Percentiles rank a stretch among this genome's conserved stretches.
phyloP scores from a whole-genome alignment of 2,329 filamentous ascomycete species.

The Arthrobotrys megalospora region DNA sequence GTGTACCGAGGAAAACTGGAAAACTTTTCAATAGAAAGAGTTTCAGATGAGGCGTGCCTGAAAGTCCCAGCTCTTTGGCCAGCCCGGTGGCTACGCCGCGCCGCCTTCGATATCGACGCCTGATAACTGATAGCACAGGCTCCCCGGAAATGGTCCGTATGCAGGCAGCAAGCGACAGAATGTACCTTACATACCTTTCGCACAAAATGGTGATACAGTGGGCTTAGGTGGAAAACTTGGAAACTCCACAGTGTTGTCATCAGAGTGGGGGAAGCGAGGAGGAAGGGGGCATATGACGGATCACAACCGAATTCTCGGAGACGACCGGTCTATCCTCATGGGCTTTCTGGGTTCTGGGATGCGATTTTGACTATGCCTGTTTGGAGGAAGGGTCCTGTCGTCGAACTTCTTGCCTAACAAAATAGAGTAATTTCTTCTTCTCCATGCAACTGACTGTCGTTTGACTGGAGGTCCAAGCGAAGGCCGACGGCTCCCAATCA shows the following conservation, averaged over 20 bases:
- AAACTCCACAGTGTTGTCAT: conserved; percentile 36
- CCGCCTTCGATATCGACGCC: conserved; percentile 26
- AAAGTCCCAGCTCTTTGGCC: conserved; percentile 31
- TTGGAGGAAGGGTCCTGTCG: conserved; percentile 24
- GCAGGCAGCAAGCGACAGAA: conserved; percentile 37
- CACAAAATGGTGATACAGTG: conserved; percentile 36
- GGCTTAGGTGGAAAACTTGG: conserved; percentile 29
- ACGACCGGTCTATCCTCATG: conserved; percentile 49
- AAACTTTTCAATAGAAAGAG: conserved; percentile 25
- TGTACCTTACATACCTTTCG: conserved; percentile 51
- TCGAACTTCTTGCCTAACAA: conserved; percentile 34
- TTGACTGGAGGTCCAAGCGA: conserved; percentile 57
- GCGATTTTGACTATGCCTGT: conserved; percentile 47
- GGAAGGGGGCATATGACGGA: conserved; percentile 39
- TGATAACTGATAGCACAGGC: conserved; percentile 33
- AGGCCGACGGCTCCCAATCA: conserved; percentile 45
- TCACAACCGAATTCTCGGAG: conserved; percentile 56
- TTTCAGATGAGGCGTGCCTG: conserved; percentile 50
- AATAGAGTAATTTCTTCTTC: conserved; percentile 59
- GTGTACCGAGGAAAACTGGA: conserved; percentile 22
- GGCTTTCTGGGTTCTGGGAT: conserved; percentile 35
- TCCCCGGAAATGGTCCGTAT: conserved; percentile 32
- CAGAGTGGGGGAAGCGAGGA: conserved; percentile 40
- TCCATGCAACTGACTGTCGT: conserved; percentile 13
- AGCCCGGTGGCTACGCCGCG: conserved; percentile 6